Conservation (phyloP, 495 filamentous ascomycete species). For the Hypoxylon perforatum region DNA sequence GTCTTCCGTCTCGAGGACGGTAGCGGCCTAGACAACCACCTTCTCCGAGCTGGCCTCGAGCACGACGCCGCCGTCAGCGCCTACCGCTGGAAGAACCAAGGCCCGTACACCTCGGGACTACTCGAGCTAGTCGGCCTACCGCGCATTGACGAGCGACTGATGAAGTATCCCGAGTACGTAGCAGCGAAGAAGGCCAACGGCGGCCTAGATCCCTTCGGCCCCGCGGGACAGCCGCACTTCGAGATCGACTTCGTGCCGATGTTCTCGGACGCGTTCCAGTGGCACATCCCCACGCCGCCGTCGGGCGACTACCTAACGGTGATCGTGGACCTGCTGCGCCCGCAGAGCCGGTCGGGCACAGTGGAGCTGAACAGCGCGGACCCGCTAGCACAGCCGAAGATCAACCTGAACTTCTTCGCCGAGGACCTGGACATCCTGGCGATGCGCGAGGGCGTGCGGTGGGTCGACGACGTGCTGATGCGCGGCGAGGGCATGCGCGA, state of each 20-base stretch:
- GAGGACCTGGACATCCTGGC: constrained; percentile 67
- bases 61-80: constrained; percentile 57
- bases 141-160: constrained; percentile 64
- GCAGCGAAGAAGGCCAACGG: constrained; percentile 62
- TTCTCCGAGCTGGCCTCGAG: constrained; percentile 61
- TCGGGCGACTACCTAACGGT: constrained; percentile 64
- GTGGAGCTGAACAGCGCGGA: constrained; percentile 65
- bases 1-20: constrained; percentile 68
- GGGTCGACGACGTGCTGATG: constrained; percentile 65
- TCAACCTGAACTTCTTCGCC: constrained; percentile 71
- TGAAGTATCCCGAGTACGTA: constrained; percentile 60
- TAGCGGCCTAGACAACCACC: constrained; percentile 62
- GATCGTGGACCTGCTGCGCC: constrained; percentile 69
- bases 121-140: constrained; percentile 68
- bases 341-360: constrained; percentile 60
- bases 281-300: constrained; percentile 66
- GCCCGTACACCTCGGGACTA: constrained; percentile 62
- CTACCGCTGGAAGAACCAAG: constrained; percentile 61
- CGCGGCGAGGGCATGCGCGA: constrained; percentile 69
- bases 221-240: constrained; percentile 69
- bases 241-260: constrained; percentile 73
- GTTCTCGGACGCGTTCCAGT: constrained; percentile 72
- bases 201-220: constrained; percentile 67
- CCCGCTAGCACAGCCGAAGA: constrained; percentile 63
- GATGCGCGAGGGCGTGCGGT: constrained; percentile 67